Base-by-base conservation (phyloP, 495 filamentous ascomycete genomes). In the Lophiostoma macrostomum region DNA sequence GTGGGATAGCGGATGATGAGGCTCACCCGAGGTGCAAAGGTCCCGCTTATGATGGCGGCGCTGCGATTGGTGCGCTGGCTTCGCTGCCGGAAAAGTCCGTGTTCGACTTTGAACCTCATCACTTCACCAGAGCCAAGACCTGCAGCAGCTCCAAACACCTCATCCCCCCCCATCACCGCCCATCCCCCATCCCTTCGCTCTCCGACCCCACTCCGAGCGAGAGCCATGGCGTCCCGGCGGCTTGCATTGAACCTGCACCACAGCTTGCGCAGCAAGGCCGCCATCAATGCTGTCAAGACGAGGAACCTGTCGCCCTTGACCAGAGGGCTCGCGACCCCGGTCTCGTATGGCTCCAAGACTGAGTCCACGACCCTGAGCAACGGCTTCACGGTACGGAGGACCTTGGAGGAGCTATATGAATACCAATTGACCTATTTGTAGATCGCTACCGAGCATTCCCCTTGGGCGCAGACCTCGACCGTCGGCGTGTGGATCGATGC, bases 401-500 rank as follows among this genome's bases (percentile, higher is more conserved):
- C 40, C 31, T 58, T 27, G 42, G 12, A 30, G 10, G 39, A 34
- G 44, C 29, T 41, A 23, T 27, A 22, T 45, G 41, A 69, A 69
- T 69, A 29, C 63, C 51, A 43, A 64, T 60, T 62, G 59, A 65
- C 40, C 31, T 23, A 10, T 44, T 18, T 49, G 28, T 72, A 97
- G 94, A 88, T 97, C 69, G 91, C 93, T 53, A 94, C 93, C 64
- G 93, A 98, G 67, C 87, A 96, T 76, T 96, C 93, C 42, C 93
- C 93, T 64, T 97, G 90, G 80, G 91, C 93, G 58, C 91, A 97
- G 78, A 99, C 93, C 50, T 94, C 89, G 61, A 99, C 93, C 39
- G 94, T 97, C 64, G 93, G 93, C 67, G 88, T 99, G 37, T 99
- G 94, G 87, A 97, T 99, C 71, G 94, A 99, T 78, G 91, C 93